phyloP scores from a whole-genome alignment of 352 stramenopile species.

The Globisporangium sylvaticum region DNA sequence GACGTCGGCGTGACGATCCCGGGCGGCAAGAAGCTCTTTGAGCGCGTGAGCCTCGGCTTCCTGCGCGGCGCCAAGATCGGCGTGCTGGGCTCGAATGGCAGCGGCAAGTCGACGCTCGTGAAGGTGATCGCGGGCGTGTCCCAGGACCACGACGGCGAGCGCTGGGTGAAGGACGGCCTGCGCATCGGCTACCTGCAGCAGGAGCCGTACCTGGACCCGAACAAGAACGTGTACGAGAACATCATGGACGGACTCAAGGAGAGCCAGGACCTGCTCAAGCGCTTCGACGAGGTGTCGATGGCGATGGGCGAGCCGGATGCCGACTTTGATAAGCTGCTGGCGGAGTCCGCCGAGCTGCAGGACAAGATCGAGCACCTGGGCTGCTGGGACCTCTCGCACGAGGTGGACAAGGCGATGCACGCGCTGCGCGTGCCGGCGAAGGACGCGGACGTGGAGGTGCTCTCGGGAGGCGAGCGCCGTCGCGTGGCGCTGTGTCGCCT shows the following conservation, averaged over 20 bases:
- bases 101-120: constrained; percentile 94
- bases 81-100: constrained; percentile 94
- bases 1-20: constrained; percentile 76
- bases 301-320: constrained; percentile 89
- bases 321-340: constrained; percentile 83
- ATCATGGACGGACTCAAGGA: constrained; percentile 88
- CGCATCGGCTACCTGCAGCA: constrained; percentile 87
- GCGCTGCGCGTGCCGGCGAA: constrained; percentile 67
- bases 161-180: constrained; percentile 83
- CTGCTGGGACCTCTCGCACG: constrained; percentile 79
- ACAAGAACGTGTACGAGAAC: constrained; percentile 88
- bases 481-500: constrained; percentile 94
- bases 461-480: constrained; percentile 93
- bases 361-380: constrained; percentile 82
- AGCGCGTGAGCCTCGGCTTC: constrained; percentile 73
- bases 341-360: constrained; percentile 85
- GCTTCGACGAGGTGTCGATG: constrained; percentile 86
- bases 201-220: constrained; percentile 81
- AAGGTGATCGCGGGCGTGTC: constrained; percentile 94
- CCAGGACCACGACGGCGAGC: constrained; percentile 83
- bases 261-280: constrained; percentile 66
- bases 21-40: constrained; percentile 84
- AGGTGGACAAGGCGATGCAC: constrained; percentile 82
- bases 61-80: constrained; percentile 93
- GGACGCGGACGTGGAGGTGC: constrained; percentile 60